Evolutionary conservation across 768 basidiomycete species (phyloP).

Genomic region (Boletus rubroflammeus): DNA sequence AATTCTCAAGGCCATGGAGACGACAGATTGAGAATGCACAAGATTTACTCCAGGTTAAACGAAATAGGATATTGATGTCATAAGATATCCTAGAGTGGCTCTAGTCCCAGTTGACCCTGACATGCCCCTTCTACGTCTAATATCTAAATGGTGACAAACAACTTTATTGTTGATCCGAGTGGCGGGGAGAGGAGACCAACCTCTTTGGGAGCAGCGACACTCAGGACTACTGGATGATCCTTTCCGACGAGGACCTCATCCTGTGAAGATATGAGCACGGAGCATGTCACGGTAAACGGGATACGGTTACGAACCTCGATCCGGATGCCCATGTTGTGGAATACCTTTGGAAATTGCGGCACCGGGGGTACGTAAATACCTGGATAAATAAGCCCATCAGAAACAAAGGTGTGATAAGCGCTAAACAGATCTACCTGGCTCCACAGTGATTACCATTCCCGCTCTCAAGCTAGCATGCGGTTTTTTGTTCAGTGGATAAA

Average conservation of each 20-base stretch:
- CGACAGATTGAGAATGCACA: constrained; percentile 6
- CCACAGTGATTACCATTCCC: constrained; percentile 92
- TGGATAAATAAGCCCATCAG: constrained; percentile 22
- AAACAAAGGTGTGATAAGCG: neutral
- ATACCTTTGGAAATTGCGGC: constrained; percentile 75
- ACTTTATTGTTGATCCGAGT: constrained; percentile 3
- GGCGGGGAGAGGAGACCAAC: constrained; percentile 32
- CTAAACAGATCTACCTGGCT: constrained; percentile 56
- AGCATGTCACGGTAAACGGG: neutral
- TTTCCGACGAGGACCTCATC: constrained; percentile 74
- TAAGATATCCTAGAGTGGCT: constrained; percentile 38
- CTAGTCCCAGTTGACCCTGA: constrained; percentile 65
- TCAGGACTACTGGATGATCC: constrained; percentile 58
- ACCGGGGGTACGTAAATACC: constrained; percentile 88
- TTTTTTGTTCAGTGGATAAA: constrained; percentile 5
- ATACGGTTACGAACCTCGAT: constrained; percentile 60
- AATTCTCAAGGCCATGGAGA: constrained; percentile 47
- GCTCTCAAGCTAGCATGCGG: constrained; percentile 51
- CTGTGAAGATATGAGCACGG: constrained; percentile 26
- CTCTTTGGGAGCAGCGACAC: constrained; percentile 80
- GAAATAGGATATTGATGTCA: neutral
- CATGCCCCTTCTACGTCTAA: constrained; percentile 79
- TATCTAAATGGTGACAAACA: constrained; percentile 38
- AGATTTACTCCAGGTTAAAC: neutral
- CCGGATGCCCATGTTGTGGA: constrained; percentile 88